These are phyloP conservation scores for Lunasporangiospora selenospora DNA, from an alignment of 192 early-diverging fungal genomes.

Conservation along the genomic window DNA sequence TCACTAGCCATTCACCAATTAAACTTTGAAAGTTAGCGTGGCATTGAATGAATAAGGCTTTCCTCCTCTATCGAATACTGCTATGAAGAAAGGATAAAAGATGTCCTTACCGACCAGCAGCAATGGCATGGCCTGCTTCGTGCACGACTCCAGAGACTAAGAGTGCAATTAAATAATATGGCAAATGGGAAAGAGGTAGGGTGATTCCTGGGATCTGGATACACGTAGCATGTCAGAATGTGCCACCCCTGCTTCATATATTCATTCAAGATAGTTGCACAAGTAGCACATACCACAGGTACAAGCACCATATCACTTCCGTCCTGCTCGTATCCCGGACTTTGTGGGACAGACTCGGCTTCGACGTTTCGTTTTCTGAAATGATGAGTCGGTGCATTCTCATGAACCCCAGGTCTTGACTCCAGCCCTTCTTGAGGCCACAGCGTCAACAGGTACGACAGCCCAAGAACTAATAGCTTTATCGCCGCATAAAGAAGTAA, in stretches of 20 bases:
- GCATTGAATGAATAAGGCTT: too few species aligned
- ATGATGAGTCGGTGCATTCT: background rate
- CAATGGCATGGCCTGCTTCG: constrained; percentile 78
- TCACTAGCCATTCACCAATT: too few species aligned
- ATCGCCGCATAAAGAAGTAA: constrained; percentile 57
- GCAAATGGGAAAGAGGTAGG: constrained; percentile 68
- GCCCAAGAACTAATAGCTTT: constrained; percentile 35
- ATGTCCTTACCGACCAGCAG: constrained; percentile 64
- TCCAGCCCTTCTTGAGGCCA: constrained; percentile 8
- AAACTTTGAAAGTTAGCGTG: too few species aligned
- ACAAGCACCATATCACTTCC: constrained; percentile 56
- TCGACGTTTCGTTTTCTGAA: constrained; percentile 19
- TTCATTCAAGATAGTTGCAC: constrained; percentile 4
- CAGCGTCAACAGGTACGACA: constrained; percentile 11
- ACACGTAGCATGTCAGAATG: background rate
- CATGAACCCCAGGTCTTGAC: background rate
- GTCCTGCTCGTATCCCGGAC: constrained; percentile 9
- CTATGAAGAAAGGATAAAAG: background rate
- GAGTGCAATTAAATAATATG: constrained; percentile 70
- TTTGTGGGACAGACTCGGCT: constrained; percentile 6
- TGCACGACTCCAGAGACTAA: constrained; percentile 71
- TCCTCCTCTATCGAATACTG: too few species aligned
- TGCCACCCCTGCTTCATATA: background rate
- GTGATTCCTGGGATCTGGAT: constrained; percentile 79
- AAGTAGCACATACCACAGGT: constrained; percentile 60